Percentiles rank a stretch among this genome's conserved stretches.
These are phyloP conservation scores for Grifola frondosa DNA, from an alignment of 1,284 basidiomycete species.

Conservation along the genomic window DNA sequence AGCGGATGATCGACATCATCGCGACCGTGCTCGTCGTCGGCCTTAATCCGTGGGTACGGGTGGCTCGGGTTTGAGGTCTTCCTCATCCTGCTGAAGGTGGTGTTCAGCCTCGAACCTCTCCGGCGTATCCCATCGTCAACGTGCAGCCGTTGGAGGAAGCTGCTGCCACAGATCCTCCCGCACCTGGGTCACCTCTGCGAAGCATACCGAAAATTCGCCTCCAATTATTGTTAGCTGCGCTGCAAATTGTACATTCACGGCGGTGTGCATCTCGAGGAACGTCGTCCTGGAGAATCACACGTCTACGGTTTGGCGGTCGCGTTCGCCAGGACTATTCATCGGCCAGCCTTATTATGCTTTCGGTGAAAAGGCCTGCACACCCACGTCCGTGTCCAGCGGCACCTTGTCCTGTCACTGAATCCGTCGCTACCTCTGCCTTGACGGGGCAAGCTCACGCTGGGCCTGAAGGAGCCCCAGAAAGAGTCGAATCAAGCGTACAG, in stretches of 20 bases:
- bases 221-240: conserved; percentile 6
- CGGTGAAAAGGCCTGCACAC: too few species aligned
- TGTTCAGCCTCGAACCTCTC: conserved; percentile 15
- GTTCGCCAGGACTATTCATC: conserved; percentile 12
- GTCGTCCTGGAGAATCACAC: conserved; percentile 7
- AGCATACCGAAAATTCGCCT: conserved; percentile 7
- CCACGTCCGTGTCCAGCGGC: conserved; percentile 4
- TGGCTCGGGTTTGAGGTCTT: conserved; percentile 10
- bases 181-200: background rate
- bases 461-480: conserved; percentile 3
- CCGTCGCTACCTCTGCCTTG: background rate
- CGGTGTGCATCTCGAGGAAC: conserved; percentile 6
- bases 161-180: background rate
- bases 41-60: conserved; percentile 11
- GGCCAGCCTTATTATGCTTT: conserved; percentile 14
- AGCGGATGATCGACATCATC: conserved; percentile 13
- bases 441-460: conserved; percentile 7
- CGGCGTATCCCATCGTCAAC: conserved; percentile 10
- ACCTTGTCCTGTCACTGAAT: background rate
- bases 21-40: conserved; percentile 13
- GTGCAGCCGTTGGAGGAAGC: conserved; percentile 4
- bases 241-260: conserved; percentile 4
- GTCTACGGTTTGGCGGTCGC: conserved; percentile 5
- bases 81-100: conserved; percentile 10
- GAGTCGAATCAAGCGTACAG: conserved; percentile 14